phyloP scores from a whole-genome alignment of 805 yeast species.

The Wickerhamiella bombiphila region DNA sequence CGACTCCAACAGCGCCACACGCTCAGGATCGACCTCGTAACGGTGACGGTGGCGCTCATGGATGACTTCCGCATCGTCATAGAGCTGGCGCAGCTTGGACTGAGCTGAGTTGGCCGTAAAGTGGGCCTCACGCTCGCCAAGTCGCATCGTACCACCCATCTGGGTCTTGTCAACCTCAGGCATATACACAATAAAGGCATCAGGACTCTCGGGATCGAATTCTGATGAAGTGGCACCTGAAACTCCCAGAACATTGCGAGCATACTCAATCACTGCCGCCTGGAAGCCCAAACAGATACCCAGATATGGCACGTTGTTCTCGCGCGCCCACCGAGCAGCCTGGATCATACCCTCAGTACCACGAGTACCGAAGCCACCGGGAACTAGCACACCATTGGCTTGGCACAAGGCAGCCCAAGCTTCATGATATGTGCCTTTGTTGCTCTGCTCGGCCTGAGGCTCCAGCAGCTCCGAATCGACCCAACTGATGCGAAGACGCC shows the following conservation, averaged over 20 bases:
- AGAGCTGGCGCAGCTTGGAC: constrained; percentile 60
- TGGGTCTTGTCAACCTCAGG: constrained; percentile 94
- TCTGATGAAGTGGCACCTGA: constrained; percentile 67
- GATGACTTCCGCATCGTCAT: constrained; percentile 55
- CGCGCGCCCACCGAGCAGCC: constrained; percentile 98
- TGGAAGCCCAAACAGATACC: constrained; percentile 98
- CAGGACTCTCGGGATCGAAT: constrained; percentile 49
- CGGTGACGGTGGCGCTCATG: constrained; percentile 97
- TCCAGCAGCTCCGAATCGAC: constrained; percentile 90
- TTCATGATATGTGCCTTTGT: constrained; percentile 71
- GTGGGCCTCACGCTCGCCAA: constrained; percentile 82
- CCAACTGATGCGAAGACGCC: constrained; percentile 82
- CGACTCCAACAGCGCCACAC: constrained; percentile 54
- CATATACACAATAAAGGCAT: constrained; percentile 84
- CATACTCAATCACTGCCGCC: constrained; percentile 89
- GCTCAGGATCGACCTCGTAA: constrained; percentile 86
- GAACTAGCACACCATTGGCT: constrained; percentile 93
- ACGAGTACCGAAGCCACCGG: constrained; percentile 96
- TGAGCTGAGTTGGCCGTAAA: constrained; percentile 55
- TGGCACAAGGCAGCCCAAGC: constrained; percentile 90
- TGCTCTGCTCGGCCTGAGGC: constrained; percentile 43
- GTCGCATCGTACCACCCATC: constrained; percentile 98
- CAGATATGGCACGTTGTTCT: constrained; percentile 78
- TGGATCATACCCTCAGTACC: constrained; percentile 98
- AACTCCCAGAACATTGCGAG: constrained; percentile 60